phyloP scores from a whole-genome alignment of 164 flowering plant species.

The Magnolia kwangsiensis region DNA sequence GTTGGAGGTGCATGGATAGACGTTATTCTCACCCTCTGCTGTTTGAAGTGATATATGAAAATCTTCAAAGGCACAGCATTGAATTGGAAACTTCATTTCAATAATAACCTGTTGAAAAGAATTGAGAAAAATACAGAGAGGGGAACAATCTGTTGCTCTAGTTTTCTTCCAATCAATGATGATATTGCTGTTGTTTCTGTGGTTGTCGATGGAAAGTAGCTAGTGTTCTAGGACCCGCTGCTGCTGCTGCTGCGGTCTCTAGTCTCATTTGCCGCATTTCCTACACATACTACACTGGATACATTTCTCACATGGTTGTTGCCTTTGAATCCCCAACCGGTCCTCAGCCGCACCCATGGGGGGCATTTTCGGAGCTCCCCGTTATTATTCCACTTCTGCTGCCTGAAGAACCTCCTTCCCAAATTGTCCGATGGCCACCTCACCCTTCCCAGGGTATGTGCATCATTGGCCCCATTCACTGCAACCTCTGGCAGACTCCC shows the following conservation, averaged over 20 bases:
- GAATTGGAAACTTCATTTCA: neutral
- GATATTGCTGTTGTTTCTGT: slow-evolving; percentile 22
- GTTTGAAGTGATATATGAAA: neutral
- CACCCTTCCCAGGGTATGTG: slow-evolving; percentile 18
- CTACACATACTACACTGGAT: slow-evolving; percentile 20
- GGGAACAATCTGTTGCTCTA: slow-evolving; percentile 4
- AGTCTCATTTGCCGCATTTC: slow-evolving; percentile 23
- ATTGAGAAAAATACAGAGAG: slow-evolving; percentile 5
- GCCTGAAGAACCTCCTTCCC: slow-evolving; percentile 60
- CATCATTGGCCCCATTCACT: slow-evolving; percentile 19
- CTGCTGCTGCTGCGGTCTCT: slow-evolving; percentile 23
- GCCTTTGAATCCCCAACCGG: slow-evolving; percentile 32
- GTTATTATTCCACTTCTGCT: slow-evolving; percentile 54
- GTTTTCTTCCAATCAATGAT: slow-evolving; percentile 31
- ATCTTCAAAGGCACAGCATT: neutral
- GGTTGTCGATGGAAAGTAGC: slow-evolving; percentile 25
- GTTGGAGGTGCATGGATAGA: no score
- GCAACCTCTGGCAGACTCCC: slow-evolving; percentile 17
- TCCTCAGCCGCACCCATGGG: slow-evolving; percentile 53
- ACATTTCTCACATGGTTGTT: slow-evolving; percentile 28
- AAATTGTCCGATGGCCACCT: slow-evolving; percentile 37
- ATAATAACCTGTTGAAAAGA: neutral
- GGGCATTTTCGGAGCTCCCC: slow-evolving; percentile 7
- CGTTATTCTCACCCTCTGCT: neutral
- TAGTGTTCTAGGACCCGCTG: slow-evolving; percentile 12